Base-by-base conservation (phyloP, 345 rosid genomes). In the Gossypium rotundifolium region DNA sequence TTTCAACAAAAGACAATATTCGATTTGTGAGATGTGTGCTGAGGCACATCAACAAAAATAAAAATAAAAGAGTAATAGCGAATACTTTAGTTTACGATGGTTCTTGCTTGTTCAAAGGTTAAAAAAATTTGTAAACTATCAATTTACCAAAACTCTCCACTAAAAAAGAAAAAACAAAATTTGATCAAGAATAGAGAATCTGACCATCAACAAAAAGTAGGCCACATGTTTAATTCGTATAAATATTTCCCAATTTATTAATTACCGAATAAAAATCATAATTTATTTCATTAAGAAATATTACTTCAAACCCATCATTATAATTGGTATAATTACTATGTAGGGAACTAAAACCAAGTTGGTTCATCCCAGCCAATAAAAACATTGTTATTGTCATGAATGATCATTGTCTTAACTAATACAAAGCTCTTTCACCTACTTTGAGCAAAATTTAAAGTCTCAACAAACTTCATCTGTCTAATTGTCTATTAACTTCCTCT, bases 401-500 rank as follows among this genome's bases (percentile, higher is more conserved):
- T 65, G 17, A 20, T 51, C 33, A 10, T 18, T 42, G 51, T 13
- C 69, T 65, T n/a, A 65, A 42, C 10, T 12, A 20, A n/a, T 12
- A 20, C 33, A 45, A 45, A 4, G 11, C 38, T 11, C 58, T 22
- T 2, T 46, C 71, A 67, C 73, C 78, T 54, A 75, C 71, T 58
- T 38, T 9, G 12, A 48, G 73, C 52, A 70, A 54, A 18, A 76
- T 40, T 78, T 63, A 78, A 46, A 77, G 78, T 82, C 83, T 68
- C 84, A 75, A 80, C 85, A 65, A 80, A 69, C 78, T 67, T 18
- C 79, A 71, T 58, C 75, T 18, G 74, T 72, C 58, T 25, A 45
- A 25, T 44, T 55, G 45, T 72, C 46, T 46, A 33, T 14, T 9
- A 40, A 16, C 45, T 42, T 49, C 22, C 72, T 74, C 70, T 17